phyloP scores from a whole-genome alignment of 768 basidiomycete species.

The Pisolithus orientalis region DNA sequence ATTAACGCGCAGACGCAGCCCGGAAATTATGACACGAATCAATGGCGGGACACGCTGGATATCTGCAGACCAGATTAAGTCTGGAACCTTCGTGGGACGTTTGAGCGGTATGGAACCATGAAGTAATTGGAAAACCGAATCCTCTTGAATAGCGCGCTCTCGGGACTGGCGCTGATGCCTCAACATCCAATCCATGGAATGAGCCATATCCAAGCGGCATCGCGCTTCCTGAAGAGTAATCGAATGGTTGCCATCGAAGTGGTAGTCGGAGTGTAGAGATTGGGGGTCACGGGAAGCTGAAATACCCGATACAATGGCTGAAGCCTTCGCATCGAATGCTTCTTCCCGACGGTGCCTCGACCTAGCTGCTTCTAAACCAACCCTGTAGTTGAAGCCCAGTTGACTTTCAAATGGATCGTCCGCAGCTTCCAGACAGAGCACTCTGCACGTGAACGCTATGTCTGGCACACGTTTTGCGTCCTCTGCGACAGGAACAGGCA shows the following conservation, averaged over 20 bases:
- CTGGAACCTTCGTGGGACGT: constrained; percentile 30
- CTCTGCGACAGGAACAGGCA: constrained; percentile 64
- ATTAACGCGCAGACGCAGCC: constrained; percentile 50
- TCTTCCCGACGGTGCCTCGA: constrained; percentile 69
- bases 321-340: constrained; percentile 74
- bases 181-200: constrained; percentile 68
- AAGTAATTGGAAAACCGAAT: constrained; percentile 38
- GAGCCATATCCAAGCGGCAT: constrained; percentile 57
- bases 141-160: constrained; percentile 46
- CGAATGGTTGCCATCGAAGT: constrained; percentile 58
- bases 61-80: constrained; percentile 37
- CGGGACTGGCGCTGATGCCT: constrained; percentile 42
- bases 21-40: constrained; percentile 56
- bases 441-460: constrained; percentile 51
- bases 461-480: constrained; percentile 65
- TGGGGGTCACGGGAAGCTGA: constrained; percentile 25
- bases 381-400: constrained; percentile 67
- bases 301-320: constrained; percentile 41
- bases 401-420: constrained; percentile 83
- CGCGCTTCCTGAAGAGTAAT: constrained; percentile 70
- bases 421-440: constrained; percentile 66
- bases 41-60: constrained; percentile 51
- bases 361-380: constrained; percentile 65
- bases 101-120: constrained; percentile 31
- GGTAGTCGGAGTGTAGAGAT: constrained; percentile 48